These are phyloP conservation scores for Lophiotrema nucula DNA, from an alignment of 495 filamentous ascomycete genomes.

Conservation along the genomic window DNA sequence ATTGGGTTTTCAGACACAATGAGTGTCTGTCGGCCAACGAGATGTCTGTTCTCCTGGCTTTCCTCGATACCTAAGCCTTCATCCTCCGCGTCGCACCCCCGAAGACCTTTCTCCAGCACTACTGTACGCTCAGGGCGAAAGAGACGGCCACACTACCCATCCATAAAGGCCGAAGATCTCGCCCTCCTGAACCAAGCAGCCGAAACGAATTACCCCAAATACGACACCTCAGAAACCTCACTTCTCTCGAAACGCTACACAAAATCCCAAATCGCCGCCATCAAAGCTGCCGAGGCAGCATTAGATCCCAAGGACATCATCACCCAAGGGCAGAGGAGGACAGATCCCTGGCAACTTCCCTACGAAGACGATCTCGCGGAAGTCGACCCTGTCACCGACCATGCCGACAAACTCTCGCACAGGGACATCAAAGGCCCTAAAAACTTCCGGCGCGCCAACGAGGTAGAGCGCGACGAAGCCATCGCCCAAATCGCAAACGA, in stretches of 20 bases:
- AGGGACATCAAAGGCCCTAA: conserved; percentile 2
- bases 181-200: conserved; percentile 39
- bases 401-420: conserved; percentile 18
- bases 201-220: conserved; percentile 55
- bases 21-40: conserved; percentile 58
- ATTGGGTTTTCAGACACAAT: conserved; percentile 42
- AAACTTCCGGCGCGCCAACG: conserved; percentile 18
- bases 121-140: conserved; percentile 36
- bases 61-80: conserved; percentile 43
- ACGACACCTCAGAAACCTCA: conserved; percentile 66
- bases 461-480: conserved; percentile 25
- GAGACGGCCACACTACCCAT: conserved; percentile 41
- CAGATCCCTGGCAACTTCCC: conserved; percentile 66
- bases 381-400: conserved; percentile 60
- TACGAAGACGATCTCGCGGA: conserved; percentile 87
- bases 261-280: conserved; percentile 74
- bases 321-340: conserved; percentile 64
- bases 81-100: conserved; percentile 46
- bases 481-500: conserved; percentile 32
- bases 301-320: conserved; percentile 77
- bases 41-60: conserved; percentile 57
- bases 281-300: conserved; percentile 80
- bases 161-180: conserved; percentile 39
- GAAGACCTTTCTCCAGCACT: conserved; percentile 52
- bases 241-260: conserved; percentile 67